These are phyloP conservation scores for Clavispora fructus DNA, from an alignment of 805 yeast genomes.

Conservation along the genomic window DNA sequence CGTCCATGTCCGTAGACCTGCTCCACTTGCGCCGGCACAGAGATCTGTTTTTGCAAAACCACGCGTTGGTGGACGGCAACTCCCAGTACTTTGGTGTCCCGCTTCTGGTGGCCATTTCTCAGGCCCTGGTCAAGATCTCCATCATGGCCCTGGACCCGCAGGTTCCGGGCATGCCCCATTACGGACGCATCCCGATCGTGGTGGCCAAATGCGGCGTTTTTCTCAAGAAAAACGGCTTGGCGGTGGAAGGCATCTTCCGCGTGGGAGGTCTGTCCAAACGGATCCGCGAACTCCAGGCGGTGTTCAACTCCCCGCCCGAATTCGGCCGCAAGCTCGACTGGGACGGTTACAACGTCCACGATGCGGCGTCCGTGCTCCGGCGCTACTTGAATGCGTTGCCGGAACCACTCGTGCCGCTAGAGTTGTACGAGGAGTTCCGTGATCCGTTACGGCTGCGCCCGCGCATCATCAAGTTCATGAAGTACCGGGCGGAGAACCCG, in stretches of 20 bases:
- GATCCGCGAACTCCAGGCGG: constrained; percentile 75
- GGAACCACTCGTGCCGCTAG: constrained; percentile 84
- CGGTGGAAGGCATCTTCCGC: constrained; percentile 87
- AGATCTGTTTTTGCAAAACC: constrained; percentile 45
- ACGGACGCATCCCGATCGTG: constrained; percentile 86
- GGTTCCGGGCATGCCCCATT: constrained; percentile 46
- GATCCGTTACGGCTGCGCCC: constrained; percentile 64
- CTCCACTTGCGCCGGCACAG: constrained; percentile 39
- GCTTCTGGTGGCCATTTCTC: constrained; percentile 59
- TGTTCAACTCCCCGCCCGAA: constrained; percentile 82
- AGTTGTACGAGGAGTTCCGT: constrained; percentile 71
- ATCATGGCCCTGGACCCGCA: constrained; percentile 44
- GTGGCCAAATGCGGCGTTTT: constrained; percentile 95
- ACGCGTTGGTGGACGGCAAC: constrained; percentile 40
- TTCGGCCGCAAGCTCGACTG: constrained; percentile 85
- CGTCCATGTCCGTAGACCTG: constrained; percentile 10
- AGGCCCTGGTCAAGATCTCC: constrained; percentile 74
- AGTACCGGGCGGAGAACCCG: constrained; percentile 48
- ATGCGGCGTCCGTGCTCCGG: constrained; percentile 87
- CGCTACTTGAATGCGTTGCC: constrained; percentile 83
- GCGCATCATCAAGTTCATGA: constrained; percentile 60
- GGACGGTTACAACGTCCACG: constrained; percentile 95
- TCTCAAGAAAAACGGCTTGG: constrained; percentile 70
- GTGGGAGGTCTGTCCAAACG: constrained; percentile 89
- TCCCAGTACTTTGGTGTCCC: constrained; percentile 75